Base-by-base conservation (phyloP, 345 rosid species). In the Lumnitzera racemosa region DNA sequence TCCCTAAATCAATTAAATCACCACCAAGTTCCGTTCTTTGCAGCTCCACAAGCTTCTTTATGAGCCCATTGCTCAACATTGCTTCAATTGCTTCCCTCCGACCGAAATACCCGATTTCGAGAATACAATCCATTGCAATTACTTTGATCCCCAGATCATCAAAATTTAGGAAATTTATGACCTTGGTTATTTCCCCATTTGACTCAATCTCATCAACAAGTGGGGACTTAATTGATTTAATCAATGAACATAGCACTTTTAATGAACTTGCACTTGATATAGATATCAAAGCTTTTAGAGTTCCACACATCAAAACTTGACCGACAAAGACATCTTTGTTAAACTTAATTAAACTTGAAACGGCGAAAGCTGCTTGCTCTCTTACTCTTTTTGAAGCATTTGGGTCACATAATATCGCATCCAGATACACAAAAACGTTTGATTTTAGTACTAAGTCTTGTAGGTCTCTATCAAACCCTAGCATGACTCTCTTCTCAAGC, bases 271-370 rank as follows among this genome's bases (percentile, higher is more conserved):
- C 64, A 0, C 86, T 72, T 6, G 49, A 70, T 63, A 82, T 70
- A 16, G 66, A 59, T 12, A 80, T 55, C 7, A 87, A 67, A 17
- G 86, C 90, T 3, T 69, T 76, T 9, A 84, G 70, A 8, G 81
- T 65, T 16, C 58, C 61, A 55, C 77, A 79, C 84, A 80, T 80
- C 7, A 61, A 13, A 50, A 84, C 77, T 71, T 83, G 82, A 36
- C 90, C 95, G 24, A 72, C 86, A 23, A 87, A 87, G 6, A 84
- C 95, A 57, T 84, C 90, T 65, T 84, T 82, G 77, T 87, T 87
- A 70, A 87, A 87, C 50, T 64, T 62, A 51, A 87, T 78, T 69
- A 87, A 64, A 13, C 81, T 75, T 2, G 77, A 67, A 2, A 84
- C 48, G 12, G 70, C 70, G 41, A 59, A 76, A 2, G 80, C 90